phyloP scores from a whole-genome alignment of 768 basidiomycete species.

The Termitomyces sp. region DNA sequence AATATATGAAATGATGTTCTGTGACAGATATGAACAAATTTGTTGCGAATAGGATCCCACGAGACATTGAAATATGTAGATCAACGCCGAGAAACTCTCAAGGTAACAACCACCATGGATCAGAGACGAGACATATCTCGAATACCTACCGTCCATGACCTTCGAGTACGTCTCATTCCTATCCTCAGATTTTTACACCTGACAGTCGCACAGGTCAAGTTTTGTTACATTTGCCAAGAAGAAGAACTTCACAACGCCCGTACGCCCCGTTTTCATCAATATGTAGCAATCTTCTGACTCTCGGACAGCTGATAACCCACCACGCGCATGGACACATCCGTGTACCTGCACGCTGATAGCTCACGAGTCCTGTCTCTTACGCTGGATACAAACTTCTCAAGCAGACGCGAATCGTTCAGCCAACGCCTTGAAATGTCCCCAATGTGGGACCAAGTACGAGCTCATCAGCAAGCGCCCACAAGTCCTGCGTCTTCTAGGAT shows the following conservation, averaged over 20 bases:
- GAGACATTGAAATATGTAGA: background rate
- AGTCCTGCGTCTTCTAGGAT: conserved; percentile 43
- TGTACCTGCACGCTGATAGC: conserved; percentile 78
- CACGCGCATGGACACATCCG: conserved; percentile 69
- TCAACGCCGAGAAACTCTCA: background rate
- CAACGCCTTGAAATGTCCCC: conserved; percentile 77
- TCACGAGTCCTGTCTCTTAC: conserved; percentile 72
- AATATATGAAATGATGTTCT: background rate
- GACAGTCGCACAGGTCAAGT: conserved; percentile 45
- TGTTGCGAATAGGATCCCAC: background rate
- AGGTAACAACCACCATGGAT: conserved; percentile 3
- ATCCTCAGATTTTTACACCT: background rate
- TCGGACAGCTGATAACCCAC: conserved; percentile 40
- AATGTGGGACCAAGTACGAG: conserved; percentile 64
- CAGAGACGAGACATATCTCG: background rate
- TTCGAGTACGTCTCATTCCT: conserved; percentile 18
- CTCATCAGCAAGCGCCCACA: conserved; percentile 59
- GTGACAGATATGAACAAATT: background rate
- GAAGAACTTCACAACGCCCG: conserved; percentile 54
- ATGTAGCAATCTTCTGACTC: background rate
- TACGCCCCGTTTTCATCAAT: conserved; percentile 16
- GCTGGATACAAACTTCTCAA: conserved; percentile 75
- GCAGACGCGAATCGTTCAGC: conserved; percentile 43
- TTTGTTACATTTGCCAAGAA: conserved; percentile 79
- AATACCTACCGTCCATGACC: conserved; percentile 23